Conservation (phyloP, 2,329 filamentous ascomycete genomes). For the Microdochium paspali region DNA sequence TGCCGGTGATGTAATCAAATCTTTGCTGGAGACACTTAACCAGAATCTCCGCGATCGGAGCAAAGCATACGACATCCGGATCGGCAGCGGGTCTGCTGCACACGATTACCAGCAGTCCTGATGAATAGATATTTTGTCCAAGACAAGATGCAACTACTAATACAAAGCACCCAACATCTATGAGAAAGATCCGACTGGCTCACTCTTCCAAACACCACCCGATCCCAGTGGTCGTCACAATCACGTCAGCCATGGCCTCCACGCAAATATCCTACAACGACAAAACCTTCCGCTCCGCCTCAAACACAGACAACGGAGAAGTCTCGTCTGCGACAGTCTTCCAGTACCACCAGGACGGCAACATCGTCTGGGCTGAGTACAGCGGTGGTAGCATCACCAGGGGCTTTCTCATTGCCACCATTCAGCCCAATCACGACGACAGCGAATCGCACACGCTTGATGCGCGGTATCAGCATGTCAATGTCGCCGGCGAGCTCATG, state of each 20-base stretch:
- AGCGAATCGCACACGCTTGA: constrained; percentile 10
- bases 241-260: neutral
- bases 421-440: constrained; percentile 5
- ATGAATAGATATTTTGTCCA: too few species aligned
- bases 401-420: constrained; percentile 12
- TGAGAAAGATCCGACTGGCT: too few species aligned
- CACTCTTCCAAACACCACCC: too few species aligned
- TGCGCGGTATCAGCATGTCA: constrained; percentile 17
- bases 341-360: constrained; percentile 15
- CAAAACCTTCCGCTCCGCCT: neutral
- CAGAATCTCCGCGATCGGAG: too few species aligned
- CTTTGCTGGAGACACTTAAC: too few species aligned
- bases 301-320: neutral
- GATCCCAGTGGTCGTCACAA: too few species aligned
- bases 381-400: constrained; percentile 11
- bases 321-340: constrained; percentile 4
- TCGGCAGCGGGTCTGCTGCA: too few species aligned
- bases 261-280: neutral
- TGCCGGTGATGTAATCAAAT: too few species aligned
- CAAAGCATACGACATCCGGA: too few species aligned
- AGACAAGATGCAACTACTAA: too few species aligned
- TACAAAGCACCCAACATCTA: too few species aligned
- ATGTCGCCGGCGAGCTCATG: constrained; percentile 13
- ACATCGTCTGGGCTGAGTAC: constrained; percentile 17
- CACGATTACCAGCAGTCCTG: too few species aligned